Percentiles rank a stretch among this genome's conserved stretches.
These are phyloP conservation scores for Kandelia obovata DNA, from an alignment of 345 rosid species.

Conservation along the genomic window DNA sequence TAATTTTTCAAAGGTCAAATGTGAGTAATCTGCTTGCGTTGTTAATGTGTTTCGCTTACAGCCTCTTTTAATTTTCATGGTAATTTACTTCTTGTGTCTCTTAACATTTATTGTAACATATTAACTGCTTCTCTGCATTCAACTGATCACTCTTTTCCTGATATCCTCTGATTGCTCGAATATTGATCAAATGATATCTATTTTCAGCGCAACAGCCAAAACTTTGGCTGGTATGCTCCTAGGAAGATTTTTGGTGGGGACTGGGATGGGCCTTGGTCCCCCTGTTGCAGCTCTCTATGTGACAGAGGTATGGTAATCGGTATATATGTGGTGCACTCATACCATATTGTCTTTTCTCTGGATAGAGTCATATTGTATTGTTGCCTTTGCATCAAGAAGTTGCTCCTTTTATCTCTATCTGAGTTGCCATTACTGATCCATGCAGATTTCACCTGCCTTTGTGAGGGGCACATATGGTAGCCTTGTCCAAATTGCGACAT, in stretches of 20 bases:
- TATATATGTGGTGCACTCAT: not conserved
- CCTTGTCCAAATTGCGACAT: slow-evolving; percentile 90
- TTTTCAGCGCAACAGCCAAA: slow-evolving; percentile 62
- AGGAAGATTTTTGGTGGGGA: slow-evolving; percentile 88
- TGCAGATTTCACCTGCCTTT: slow-evolving; percentile 85
- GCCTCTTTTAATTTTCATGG: slow-evolving; percentile 2
- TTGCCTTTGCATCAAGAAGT: not conserved
- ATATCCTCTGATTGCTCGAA: not conserved
- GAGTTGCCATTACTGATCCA: slow-evolving; percentile 8
- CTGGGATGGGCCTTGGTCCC: slow-evolving; percentile 94
- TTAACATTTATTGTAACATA: not conserved
- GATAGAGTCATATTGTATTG: not conserved
- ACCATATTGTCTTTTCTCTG: not conserved
- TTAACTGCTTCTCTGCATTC: not conserved
- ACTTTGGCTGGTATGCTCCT: slow-evolving; percentile 73
- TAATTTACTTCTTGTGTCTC: not conserved
- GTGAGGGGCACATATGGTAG: slow-evolving; percentile 97
- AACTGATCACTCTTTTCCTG: not conserved
- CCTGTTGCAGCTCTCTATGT: slow-evolving; percentile 91
- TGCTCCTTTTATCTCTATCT: slow-evolving; percentile 15
- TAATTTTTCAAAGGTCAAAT: not conserved
- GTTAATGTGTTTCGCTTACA: not conserved
- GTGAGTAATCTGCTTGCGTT: not conserved
- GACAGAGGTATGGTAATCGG: slow-evolving; percentile 60
- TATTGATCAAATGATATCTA: slow-evolving; percentile 6